Conservation (phyloP, 78 protist species). For the Mastigamoeba balamuthi region DNA sequence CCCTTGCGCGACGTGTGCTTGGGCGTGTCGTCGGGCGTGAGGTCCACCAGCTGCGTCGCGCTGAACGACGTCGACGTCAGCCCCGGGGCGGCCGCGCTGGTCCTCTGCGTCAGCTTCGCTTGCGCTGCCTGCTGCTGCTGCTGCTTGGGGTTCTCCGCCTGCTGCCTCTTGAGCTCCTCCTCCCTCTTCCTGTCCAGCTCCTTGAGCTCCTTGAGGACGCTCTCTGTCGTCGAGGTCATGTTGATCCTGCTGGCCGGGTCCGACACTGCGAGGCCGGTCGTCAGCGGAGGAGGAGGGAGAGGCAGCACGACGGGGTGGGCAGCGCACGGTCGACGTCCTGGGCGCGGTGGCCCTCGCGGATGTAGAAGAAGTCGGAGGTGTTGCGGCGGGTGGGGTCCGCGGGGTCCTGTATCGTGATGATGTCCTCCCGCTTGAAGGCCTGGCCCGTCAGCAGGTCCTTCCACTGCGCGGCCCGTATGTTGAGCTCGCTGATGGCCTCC, state of each 20-base stretch:
- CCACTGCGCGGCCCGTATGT: conserved; percentile 55
- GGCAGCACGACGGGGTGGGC: too few species aligned
- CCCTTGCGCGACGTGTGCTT: conserved; percentile 41
- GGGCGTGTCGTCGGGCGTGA: conserved; percentile 10
- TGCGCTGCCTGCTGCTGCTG: conserved; percentile 17
- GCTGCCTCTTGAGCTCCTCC: conserved; percentile 2
- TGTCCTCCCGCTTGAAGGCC: conserved; percentile 64
- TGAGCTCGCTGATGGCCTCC: conserved; percentile 70
- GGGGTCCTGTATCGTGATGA: conserved; percentile 48
- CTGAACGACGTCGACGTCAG: neutral
- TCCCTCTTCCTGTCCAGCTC: neutral
- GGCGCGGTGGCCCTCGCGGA: conserved; percentile 2
- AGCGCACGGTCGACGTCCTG: neutral
- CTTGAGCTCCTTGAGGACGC: neutral
- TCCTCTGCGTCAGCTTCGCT: neutral
- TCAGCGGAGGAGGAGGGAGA: too few species aligned
- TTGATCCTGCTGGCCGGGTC: neutral
- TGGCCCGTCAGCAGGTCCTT: conserved; percentile 62
- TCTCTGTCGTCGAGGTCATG: neutral
- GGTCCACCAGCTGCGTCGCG: neutral
- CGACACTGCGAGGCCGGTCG: too few species aligned
- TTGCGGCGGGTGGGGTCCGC: neutral
- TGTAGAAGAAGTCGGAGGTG: conserved; percentile 9
- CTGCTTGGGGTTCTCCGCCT: conserved; percentile 29
- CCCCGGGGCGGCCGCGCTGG: conserved; percentile 2